Evolutionary conservation across 176 grass and related monocot genomes (phyloP).

Genomic region (Pontederia crassipes): DNA sequence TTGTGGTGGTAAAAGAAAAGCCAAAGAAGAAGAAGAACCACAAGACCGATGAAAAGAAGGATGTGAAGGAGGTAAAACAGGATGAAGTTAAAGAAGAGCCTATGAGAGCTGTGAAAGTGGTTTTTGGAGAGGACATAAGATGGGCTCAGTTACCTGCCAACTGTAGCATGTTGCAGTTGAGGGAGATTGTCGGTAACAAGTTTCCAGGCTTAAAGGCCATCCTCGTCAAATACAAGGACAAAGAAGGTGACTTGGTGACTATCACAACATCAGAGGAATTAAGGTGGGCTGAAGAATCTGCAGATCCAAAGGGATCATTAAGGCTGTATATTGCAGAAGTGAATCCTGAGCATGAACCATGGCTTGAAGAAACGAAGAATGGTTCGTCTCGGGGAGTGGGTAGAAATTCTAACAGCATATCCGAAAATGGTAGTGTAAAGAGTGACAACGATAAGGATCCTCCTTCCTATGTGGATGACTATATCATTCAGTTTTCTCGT

Average conservation of each 20-base stretch:
- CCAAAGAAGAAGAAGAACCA: slow-evolving; percentile 34
- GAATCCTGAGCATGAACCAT: slow-evolving; percentile 46
- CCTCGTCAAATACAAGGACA: slow-evolving; percentile 87
- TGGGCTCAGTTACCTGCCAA: slow-evolving; percentile 58
- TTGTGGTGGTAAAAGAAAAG: slow-evolving; percentile 47
- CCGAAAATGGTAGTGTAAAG: slow-evolving; percentile 29
- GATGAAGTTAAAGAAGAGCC: slow-evolving; percentile 34
- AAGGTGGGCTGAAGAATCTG: slow-evolving; percentile 58
- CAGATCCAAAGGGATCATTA: slow-evolving; percentile 41
- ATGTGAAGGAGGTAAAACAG: slow-evolving; percentile 2
- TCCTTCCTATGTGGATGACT: slow-evolving; percentile 35
- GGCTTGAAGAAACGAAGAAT: slow-evolving; percentile 27
- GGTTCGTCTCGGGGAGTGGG: slow-evolving; percentile 23
- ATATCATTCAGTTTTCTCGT: slow-evolving; percentile 70
- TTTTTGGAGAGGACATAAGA: slow-evolving; percentile 85
- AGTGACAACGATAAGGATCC: slow-evolving; percentile 18
- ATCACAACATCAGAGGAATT: slow-evolving; percentile 73
- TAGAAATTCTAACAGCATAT: slow-evolving; percentile 24
- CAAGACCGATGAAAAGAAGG: not conserved
- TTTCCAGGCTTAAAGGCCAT: slow-evolving; percentile 59
- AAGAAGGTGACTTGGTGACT: slow-evolving; percentile 83
- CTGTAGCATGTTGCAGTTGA: slow-evolving; percentile 55
- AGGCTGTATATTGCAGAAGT: slow-evolving; percentile 66
- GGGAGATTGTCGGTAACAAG: slow-evolving; percentile 52
- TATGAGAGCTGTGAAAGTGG: slow-evolving; percentile 57